Evolutionary conservation across 805 yeast species (phyloP), one percentile per base, ranked within the genome.

Genomic region (Wickerhamiella australiensis): DNA sequence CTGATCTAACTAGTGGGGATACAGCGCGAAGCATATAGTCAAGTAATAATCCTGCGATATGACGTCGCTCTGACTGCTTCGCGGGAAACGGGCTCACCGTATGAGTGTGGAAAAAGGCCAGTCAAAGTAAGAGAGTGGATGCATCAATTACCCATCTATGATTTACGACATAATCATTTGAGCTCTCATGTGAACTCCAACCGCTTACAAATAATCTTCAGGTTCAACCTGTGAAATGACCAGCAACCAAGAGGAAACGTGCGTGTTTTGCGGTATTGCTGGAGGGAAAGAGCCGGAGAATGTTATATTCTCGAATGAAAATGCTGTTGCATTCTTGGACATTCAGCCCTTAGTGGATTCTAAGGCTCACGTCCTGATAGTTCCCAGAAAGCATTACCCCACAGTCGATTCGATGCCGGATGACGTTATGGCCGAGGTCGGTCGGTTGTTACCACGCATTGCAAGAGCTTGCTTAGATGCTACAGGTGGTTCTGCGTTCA

Each of bases 331-430:
- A 12, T 59, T 66, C 43, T 51, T 66, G 25, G 70, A 67, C 49
- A 61, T 65, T 42, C 66, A 64, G 56, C 70, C 70, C 3, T 57
- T 67, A 45, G 64, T 67, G 33, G 50, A 65, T 2, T 56, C 68
- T 4, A 49, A 50, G 15, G 66, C 64, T 12, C 70, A 67, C 49
- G 53, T 67, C 7, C 61, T 67, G 18, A 59, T 67, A 11, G 51
- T 62, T 12, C 69, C 70, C 25, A 54, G 68, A 26, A 48, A 49
- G 11, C 70, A 67, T 53, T 55, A 50, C 46, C 53, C 50, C 31
- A 61, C 60, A 7, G 50, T 63, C 18, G 60, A 60, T 45, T 53
- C 56, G n/a, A 50, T 63, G 40, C 56, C 60, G 17, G 53, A 50
- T 27, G 59, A 56, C 35, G 50, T 45, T 12, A 45, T 31, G 5